phyloP scores from a whole-genome alignment of 2,329 filamentous ascomycete genomes.

The Epichloe festucae region DNA sequence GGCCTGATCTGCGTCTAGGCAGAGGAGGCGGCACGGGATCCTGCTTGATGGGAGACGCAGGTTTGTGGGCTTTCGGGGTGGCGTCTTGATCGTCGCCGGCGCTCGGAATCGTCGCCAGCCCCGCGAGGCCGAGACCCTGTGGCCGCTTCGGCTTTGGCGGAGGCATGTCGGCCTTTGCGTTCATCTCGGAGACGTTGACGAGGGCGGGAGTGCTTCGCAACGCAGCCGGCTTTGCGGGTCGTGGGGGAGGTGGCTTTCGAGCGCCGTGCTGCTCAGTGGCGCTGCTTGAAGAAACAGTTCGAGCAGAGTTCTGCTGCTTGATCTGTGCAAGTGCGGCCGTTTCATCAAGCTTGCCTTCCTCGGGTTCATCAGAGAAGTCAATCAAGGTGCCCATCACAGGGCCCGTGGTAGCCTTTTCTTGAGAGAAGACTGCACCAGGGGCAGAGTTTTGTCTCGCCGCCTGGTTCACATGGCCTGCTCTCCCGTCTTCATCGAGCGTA shows the following conservation, averaged over 20 bases:
- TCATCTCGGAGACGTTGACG: neutral
- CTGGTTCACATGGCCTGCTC: conserved; percentile 3
- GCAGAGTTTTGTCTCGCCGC: conserved; percentile 16
- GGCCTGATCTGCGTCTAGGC: conserved; percentile 31
- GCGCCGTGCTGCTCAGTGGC: conserved; percentile 18
- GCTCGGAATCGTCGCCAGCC: conserved; percentile 21
- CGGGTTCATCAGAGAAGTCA: conserved; percentile 43
- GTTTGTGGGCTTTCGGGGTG: conserved; percentile 24
- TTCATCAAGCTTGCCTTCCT: conserved; percentile 22
- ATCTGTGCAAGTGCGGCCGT: conserved; percentile 19
- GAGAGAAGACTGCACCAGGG: conserved; percentile 7
- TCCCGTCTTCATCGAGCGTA: conserved; percentile 16
- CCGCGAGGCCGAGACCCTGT: conserved; percentile 11
- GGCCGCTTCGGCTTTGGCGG: conserved; percentile 25
- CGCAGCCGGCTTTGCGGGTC: conserved; percentile 44
- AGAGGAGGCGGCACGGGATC: conserved; percentile 32
- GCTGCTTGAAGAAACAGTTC: conserved; percentile 9
- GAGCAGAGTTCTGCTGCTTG: conserved; percentile 11
- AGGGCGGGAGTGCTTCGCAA: conserved; percentile 32
- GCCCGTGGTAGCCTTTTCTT: conserved; percentile 17
- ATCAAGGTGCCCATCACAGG: conserved; percentile 46
- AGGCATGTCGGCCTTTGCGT: conserved; percentile 10
- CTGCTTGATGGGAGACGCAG: conserved; percentile 6
- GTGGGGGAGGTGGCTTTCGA: conserved; percentile 32
- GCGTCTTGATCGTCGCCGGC: neutral